Conservation (phyloP, 2,329 filamentous ascomycete genomes). For the Incumbomyces lentus region DNA sequence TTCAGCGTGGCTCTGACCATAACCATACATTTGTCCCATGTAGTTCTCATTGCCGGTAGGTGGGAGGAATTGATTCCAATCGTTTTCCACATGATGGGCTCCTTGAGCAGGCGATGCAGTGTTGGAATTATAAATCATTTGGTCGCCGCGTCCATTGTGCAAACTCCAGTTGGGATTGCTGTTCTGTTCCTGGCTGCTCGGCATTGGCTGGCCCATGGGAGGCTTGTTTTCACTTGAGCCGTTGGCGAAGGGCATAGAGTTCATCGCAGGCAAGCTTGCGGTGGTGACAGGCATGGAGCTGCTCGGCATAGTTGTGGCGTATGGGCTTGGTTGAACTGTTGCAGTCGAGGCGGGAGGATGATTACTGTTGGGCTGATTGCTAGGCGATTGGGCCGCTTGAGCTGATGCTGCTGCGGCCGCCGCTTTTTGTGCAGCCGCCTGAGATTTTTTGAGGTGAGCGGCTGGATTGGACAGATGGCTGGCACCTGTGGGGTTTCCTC, state of each 20-base stretch:
- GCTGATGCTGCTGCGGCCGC: slow-evolving; percentile 10
- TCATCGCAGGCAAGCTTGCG: slow-evolving; percentile 11
- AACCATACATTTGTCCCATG: slow-evolving; percentile 53
- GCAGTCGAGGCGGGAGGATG: slow-evolving; percentile 14
- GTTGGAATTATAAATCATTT: slow-evolving; percentile 20
- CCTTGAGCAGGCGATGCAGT: slow-evolving; percentile 23
- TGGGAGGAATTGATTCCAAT: slow-evolving; percentile 73
- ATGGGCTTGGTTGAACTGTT: slow-evolving; percentile 17
- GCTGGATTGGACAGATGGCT: slow-evolving; percentile 90
- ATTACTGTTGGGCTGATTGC: slow-evolving; percentile 8
- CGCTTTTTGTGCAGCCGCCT: slow-evolving; percentile 28
- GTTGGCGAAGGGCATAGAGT: slow-evolving; percentile 18
- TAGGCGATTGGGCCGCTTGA: slow-evolving; percentile 11
- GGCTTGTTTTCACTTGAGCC: slow-evolving; percentile 17
- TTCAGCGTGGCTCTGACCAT: slow-evolving; percentile 58
- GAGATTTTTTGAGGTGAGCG: slow-evolving; percentile 70
- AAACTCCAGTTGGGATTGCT: slow-evolving; percentile 30
- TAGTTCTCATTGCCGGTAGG: slow-evolving; percentile 58
- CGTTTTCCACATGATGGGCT: slow-evolving; percentile 44
- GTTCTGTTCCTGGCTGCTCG: slow-evolving; percentile 16
- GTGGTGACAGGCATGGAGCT: slow-evolving; percentile 18
- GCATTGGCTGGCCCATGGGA: slow-evolving; percentile 15
- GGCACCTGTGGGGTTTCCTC: slow-evolving; percentile 88
- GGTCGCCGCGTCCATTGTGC: slow-evolving; percentile 33
- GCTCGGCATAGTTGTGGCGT: slow-evolving; percentile 18